Percentiles rank a stretch among this genome's conserved stretches.
These are phyloP conservation scores for Colletotrichum echinochloae DNA, from an alignment of 2,329 filamentous ascomycete species.

Conservation along the genomic window DNA sequence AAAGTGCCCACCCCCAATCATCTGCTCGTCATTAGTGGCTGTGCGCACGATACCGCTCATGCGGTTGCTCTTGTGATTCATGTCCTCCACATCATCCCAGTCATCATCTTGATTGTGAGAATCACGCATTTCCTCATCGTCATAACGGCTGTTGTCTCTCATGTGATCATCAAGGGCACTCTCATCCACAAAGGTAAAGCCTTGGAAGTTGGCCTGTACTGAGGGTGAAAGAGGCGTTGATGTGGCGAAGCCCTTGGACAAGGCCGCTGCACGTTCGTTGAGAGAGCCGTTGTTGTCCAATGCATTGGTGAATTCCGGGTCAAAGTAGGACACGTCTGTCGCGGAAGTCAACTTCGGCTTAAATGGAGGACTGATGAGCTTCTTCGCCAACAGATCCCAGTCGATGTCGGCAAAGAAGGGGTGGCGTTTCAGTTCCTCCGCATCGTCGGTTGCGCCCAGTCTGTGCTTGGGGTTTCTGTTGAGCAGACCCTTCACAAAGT, in stretches of 20 bases:
- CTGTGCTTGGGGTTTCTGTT: conserved; percentile 98
- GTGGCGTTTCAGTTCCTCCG: conserved; percentile 92
- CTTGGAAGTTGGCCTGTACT: conserved; percentile 97
- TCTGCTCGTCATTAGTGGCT: conserved; percentile 69
- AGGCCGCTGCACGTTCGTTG: conserved; percentile 88
- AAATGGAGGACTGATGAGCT: conserved; percentile 95
- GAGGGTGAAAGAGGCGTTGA: conserved; percentile 94
- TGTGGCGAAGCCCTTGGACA: conserved; percentile 86
- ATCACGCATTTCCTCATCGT: conserved; percentile 73
- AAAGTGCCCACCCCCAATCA: conserved; percentile 73
- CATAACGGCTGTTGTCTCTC: conserved; percentile 60
- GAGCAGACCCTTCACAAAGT: conserved; percentile 96
- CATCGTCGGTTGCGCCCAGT: conserved; percentile 89
- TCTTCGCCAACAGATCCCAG: conserved; percentile 88
- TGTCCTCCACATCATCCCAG: conserved; percentile 70
- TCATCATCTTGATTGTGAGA: conserved; percentile 61
- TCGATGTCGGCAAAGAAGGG: conserved; percentile 95
- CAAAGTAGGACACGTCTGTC: conserved; percentile 97
- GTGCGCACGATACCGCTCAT: conserved; percentile 75
- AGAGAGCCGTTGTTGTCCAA: conserved; percentile 87
- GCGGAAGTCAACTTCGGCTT: conserved; percentile 97
- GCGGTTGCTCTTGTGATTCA: conserved; percentile 65
- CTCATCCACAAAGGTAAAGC: conserved; percentile 99
- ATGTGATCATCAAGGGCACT: conserved; percentile 92
- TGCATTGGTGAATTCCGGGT: conserved; percentile 97